Conservation (phyloP, 305 asterid genomes). For the Fraxinus platypoda region DNA sequence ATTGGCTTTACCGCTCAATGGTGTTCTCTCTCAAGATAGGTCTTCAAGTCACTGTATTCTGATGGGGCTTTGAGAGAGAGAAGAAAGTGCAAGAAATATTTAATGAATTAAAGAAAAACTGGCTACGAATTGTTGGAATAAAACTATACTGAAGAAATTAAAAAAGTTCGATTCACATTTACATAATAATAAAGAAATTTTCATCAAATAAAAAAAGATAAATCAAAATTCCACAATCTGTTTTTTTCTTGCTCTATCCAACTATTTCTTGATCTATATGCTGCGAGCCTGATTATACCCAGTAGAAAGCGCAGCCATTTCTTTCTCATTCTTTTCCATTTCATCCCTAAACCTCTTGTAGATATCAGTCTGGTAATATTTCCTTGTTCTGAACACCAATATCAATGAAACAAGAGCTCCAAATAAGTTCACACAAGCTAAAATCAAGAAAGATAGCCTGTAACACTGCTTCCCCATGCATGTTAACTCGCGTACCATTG, state of each 20-base stretch:
- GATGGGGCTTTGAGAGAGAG: not conserved
- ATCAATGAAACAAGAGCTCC: conserved; percentile 43
- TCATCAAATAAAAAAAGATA: not conserved
- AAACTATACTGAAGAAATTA: not conserved
- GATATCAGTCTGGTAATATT: conserved; percentile 39
- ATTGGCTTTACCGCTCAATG: not conserved
- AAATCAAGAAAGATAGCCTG: conserved; percentile 30
- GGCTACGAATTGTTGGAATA: not conserved
- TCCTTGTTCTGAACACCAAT: conserved; percentile 41
- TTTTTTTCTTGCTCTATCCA: not conserved
- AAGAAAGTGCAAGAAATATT: not conserved
- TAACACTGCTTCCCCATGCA: conserved; percentile 48
- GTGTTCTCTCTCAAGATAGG: not conserved
- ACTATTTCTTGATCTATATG: not conserved
- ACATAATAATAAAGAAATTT: not conserved
- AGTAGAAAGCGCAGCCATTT: conserved; percentile 11
- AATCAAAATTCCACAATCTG: not conserved
- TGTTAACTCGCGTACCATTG: conserved; percentile 38
- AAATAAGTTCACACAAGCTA: conserved; percentile 38
- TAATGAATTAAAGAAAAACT: not conserved
- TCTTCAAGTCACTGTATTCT: not conserved
- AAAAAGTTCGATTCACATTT: not conserved
- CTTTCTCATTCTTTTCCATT: conserved; percentile 33
- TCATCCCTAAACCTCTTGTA: conserved; percentile 45
- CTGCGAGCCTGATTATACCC: not conserved